Evolutionary conservation across 2,329 filamentous ascomycete genomes (phyloP), one percentile per base, ranked within the genome.

Genomic region (Endoconidiophora laricicola): DNA sequence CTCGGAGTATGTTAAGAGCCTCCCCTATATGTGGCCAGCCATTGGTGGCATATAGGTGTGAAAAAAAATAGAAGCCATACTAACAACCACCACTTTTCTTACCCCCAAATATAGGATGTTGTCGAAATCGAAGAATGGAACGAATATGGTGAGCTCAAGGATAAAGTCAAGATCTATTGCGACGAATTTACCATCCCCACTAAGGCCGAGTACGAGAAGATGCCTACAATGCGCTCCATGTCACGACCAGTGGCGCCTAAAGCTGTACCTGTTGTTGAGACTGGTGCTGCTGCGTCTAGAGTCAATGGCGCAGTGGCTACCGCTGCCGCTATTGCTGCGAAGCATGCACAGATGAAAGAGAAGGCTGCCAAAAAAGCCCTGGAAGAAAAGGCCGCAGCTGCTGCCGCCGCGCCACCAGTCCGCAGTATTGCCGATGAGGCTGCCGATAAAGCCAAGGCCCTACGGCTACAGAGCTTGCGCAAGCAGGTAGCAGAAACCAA

Each of bases 91-190:
- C 29, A 10, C 14, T 16, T 9, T 29, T 18, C 9, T 38, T 20
- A 10, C 22, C 12, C 6, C 42, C 7, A 3, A 40, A 33, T 23
- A 3, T 54, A 95, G 88, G 91, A 95, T 63, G 74, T 95, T 46
- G 83, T 90, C 56, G 82, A 96, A 65, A 79, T 96, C 55, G 91
- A 98, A 66, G 91, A 98, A 63, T 96, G 90, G 91, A 98, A 98
- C 69, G 91, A 98, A 64, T 95, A 93, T 65, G 87, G 87, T 65
- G 90, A 96, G 67, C 76, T 98, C 54, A 86, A 87, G 64, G 78
- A 90, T 65, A 83, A 90, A 59, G 78, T 96, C 58, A 79, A 72
- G 54, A 76, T 82, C 57, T 77, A 74, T 65, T 74, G 74, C 62
- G 76, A 79, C 66, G 75, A 79, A 57, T 69, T 68, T 58, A 78